These are phyloP conservation scores for Botrytis aclada DNA, from an alignment of 2,329 filamentous ascomycete genomes.

Conservation along the genomic window DNA sequence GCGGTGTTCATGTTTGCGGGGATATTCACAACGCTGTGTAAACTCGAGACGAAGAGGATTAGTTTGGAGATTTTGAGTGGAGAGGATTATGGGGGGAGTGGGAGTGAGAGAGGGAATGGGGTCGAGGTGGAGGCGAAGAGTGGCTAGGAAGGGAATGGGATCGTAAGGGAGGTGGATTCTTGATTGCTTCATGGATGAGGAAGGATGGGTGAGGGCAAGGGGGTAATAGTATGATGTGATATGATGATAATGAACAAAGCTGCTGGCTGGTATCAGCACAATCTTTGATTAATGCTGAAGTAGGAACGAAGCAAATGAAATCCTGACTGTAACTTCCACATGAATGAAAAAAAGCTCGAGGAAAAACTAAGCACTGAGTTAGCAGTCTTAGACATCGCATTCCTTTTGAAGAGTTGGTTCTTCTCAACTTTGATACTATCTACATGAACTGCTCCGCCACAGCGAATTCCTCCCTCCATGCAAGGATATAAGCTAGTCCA, in stretches of 20 bases:
- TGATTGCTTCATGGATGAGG: neutral
- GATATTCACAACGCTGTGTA: constrained; percentile 63
- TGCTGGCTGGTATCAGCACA: neutral
- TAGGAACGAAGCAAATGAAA: neutral
- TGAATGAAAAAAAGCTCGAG: neutral
- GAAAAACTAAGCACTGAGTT: neutral
- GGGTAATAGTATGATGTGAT: neutral
- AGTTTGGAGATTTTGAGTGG: constrained; percentile 60
- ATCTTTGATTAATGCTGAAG: neutral
- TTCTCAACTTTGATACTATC: neutral
- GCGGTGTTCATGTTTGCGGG: constrained; percentile 78
- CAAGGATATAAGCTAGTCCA: no score
- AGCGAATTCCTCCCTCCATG: neutral
- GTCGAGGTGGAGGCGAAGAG: neutral
- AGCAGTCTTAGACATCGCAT: neutral
- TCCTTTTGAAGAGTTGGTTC: neutral
- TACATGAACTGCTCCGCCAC: neutral
- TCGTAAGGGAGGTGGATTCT: neutral
- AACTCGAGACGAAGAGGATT: constrained; percentile 73
- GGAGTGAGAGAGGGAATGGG: neutral
- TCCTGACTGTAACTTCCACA: neutral
- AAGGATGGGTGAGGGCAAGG: neutral
- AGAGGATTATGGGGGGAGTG: neutral
- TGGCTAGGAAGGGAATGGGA: neutral
- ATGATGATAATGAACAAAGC: neutral